Conservation (phyloP, 1,139 yeast genomes). For the Sugiyamaella sp. region DNA sequence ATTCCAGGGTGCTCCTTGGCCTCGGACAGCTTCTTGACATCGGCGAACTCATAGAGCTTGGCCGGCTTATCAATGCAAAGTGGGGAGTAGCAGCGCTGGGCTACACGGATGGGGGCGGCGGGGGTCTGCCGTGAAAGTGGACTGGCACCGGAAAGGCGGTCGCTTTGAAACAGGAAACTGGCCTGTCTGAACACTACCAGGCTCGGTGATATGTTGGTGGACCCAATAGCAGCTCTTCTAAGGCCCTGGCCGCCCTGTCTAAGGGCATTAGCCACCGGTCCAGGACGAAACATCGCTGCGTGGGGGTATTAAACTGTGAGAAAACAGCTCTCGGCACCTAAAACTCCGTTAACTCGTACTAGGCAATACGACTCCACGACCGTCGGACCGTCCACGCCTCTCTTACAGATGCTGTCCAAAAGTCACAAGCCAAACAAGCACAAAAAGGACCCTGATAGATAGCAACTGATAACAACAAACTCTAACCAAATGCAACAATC, state of each 20-base stretch:
- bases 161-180: background rate
- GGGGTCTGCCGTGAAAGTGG: background rate
- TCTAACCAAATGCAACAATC: constrained; percentile 5
- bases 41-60: constrained; percentile 57
- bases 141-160: background rate
- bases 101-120: background rate
- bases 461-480: background rate
- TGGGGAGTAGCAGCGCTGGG: constrained; percentile 33
- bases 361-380: no score
- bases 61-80: constrained; percentile 49
- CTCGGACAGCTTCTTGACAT: constrained; percentile 53
- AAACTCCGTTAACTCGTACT: no score
- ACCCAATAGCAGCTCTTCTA: background rate
- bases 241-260: background rate
- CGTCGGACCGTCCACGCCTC: no score
- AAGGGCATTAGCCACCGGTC: background rate
- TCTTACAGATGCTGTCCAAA: no score
- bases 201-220: constrained; percentile 6
- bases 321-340: no score
- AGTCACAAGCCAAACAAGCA: no score
- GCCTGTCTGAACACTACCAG: constrained; percentile 10
- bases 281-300: constrained; percentile 3
- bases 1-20: constrained; percentile 48
- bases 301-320: no score
- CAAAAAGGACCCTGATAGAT: no score